Base-by-base conservation (phyloP, 2,329 filamentous ascomycete species). In the Trichoderma cornu-damae region DNA sequence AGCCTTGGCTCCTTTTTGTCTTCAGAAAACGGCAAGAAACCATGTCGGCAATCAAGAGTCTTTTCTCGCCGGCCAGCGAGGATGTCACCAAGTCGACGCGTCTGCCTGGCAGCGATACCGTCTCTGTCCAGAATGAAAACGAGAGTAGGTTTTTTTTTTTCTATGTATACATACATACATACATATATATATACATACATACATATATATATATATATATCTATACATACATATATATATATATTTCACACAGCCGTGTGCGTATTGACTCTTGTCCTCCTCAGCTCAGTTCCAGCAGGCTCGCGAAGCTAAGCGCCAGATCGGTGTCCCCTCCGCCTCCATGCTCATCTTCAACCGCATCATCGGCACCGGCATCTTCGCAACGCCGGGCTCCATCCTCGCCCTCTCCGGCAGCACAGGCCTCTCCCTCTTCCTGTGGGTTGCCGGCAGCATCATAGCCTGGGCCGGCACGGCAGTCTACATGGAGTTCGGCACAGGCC, bases 351-450 rank as follows among this genome's bases (percentile, higher is more conserved):
- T 85, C 69, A 85, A 85, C 72, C 80, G 83, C 58, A 82, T 86
- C 72, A 81, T 87, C 57, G 84, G 84, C 40, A 86, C 82, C 9
- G 84, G 84, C 61, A 86, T 87, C 69, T 87, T 86, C 63, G 81
- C 84, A 1, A 86, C 83, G 0, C 83, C 84, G 0, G 77, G 77
- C 40, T 75, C 77, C 38, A 84, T 87, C 61, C 73, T 86, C 51
- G 64, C 70, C 2, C 75, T 82, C 0, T 80, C 77, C 7, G 83
- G 84, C 58, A 84, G 80, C 59, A 78, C 85, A n/a, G 84, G 84
- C 3, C 74, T 86, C 0, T 75, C 82, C 0, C 74, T 87, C 20
- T 77, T 86, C 61, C 78, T 87, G 61, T 87, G 84, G 84, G 74
- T 86, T 1, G 74, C 74, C 1, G 84, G 84, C 24, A 81, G 81